Evolutionary conservation across 2,329 filamentous ascomycete genomes (phyloP).

Genomic region (Colletotrichum aenigma): DNA sequence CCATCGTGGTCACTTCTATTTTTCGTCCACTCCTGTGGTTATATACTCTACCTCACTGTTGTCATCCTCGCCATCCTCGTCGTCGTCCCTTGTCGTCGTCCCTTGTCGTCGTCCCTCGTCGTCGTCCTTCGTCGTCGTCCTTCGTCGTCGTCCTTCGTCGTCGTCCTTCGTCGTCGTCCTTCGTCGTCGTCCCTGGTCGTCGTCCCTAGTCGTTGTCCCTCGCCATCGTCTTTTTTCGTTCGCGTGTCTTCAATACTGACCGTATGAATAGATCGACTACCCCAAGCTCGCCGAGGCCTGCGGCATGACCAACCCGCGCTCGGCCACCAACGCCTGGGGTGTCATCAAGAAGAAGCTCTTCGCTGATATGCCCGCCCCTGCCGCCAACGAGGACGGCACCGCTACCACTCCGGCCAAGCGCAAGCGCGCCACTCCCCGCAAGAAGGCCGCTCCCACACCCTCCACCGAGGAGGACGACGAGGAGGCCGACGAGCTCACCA

Average conservation of each 20-base stretch:
- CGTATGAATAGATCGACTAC: slow-evolving; percentile 28
- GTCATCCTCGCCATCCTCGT: background rate
- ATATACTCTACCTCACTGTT: background rate
- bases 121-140: background rate
- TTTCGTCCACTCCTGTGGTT: background rate
- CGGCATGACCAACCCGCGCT: slow-evolving; percentile 26
- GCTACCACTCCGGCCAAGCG: slow-evolving; percentile 20
- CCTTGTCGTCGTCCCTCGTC: background rate
- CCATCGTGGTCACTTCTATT: background rate
- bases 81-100: background rate
- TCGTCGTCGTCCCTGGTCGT: no score
- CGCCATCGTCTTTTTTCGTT: background rate
- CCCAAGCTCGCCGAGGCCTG: slow-evolving; percentile 23
- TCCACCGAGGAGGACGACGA: background rate
- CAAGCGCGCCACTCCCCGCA: slow-evolving; percentile 17
- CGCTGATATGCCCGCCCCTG: background rate
- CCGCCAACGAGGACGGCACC: background rate
- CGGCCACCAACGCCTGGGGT: slow-evolving; percentile 27
- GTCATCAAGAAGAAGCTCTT: slow-evolving; percentile 30
- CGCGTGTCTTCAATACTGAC: background rate
- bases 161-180: no score
- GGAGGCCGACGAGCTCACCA: background rate
- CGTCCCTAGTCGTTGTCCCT: no score
- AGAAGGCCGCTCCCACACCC: background rate
- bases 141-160: no score